phyloP scores from a whole-genome alignment of 768 basidiomycete species.

The Auriscalpium vulgare region DNA sequence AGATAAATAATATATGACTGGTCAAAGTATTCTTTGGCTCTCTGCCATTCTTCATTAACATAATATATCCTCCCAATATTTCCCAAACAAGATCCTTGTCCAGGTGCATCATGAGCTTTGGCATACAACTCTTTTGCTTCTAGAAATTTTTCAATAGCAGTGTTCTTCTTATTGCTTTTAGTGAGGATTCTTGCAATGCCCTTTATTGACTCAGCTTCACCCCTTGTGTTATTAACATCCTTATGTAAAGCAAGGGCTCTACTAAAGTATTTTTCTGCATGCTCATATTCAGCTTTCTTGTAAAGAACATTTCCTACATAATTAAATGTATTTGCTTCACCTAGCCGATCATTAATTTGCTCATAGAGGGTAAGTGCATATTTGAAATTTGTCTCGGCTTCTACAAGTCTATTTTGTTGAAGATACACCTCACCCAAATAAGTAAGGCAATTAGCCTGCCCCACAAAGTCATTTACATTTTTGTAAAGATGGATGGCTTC shows the following conservation, averaged over 20 bases:
- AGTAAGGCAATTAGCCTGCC: too few species aligned
- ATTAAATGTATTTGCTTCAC: background rate
- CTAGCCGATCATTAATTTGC: background rate
- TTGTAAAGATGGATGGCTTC: too few species aligned
- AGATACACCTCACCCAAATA: too few species aligned
- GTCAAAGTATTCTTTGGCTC: conserved; percentile 2
- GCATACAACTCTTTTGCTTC: background rate
- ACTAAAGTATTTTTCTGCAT: background rate
- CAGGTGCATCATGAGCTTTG: background rate
- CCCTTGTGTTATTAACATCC: conserved; percentile 5
- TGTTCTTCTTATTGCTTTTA: background rate
- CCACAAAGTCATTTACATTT: too few species aligned
- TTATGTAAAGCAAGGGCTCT: conserved; percentile 1
- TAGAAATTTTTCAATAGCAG: background rate
- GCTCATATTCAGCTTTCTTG: background rate
- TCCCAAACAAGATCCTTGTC: background rate
- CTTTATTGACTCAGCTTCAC: conserved; percentile 10
- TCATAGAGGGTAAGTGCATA: background rate
- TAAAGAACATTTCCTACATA: background rate
- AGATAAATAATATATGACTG: background rate
- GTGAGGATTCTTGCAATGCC: conserved; percentile 6
- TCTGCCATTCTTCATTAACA: background rate
- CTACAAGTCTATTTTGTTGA: too few species aligned
- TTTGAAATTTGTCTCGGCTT: background rate
- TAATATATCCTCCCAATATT: background rate